These are phyloP conservation scores for Thyridium curvatum DNA, from an alignment of 2,329 filamentous ascomycete genomes.

Conservation along the genomic window DNA sequence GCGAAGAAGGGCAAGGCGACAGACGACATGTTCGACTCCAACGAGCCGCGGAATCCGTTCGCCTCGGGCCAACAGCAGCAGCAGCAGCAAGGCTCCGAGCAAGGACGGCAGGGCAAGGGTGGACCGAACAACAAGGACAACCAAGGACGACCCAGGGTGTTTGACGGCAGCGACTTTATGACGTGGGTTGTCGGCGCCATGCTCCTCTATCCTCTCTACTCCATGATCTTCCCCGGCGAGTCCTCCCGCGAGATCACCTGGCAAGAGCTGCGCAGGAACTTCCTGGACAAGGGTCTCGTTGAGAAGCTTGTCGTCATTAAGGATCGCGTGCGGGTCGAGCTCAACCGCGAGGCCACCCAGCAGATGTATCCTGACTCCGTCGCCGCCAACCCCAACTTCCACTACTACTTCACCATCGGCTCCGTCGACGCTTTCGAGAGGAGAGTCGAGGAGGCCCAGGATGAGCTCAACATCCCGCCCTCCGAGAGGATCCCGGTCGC, in stretches of 20 bases:
- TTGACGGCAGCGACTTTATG: slow-evolving; percentile 46
- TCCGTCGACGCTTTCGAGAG: slow-evolving; percentile 90
- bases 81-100: slow-evolving; percentile 13
- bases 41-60: slow-evolving; percentile 8
- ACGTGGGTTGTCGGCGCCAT: slow-evolving; percentile 34
- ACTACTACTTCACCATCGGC: slow-evolving; percentile 93
- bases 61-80: slow-evolving; percentile 8
- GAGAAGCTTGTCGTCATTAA: slow-evolving; percentile 83
- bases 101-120: neutral
- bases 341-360: slow-evolving; percentile 69
- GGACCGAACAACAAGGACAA: slow-evolving; percentile 9
- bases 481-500: slow-evolving; percentile 90
- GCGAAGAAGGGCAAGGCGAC: slow-evolving; percentile 11
- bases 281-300: slow-evolving; percentile 92
- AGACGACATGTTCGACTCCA: slow-evolving; percentile 14
- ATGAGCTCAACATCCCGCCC: slow-evolving; percentile 77
- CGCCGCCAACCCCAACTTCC: slow-evolving; percentile 61
- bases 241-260: slow-evolving; percentile 77
- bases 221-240: slow-evolving; percentile 34
- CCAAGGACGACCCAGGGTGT: slow-evolving; percentile 7
- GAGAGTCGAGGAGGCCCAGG: slow-evolving; percentile 80
- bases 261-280: slow-evolving; percentile 92
- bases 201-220: slow-evolving; percentile 34
- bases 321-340: slow-evolving; percentile 66
- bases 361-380: slow-evolving; percentile 71